A percentile compares a stretch with the other conserved stretches of the same genome.
phyloP scores from a whole-genome alignment of 2,329 filamentous ascomycete species.

The Calycina marina region DNA sequence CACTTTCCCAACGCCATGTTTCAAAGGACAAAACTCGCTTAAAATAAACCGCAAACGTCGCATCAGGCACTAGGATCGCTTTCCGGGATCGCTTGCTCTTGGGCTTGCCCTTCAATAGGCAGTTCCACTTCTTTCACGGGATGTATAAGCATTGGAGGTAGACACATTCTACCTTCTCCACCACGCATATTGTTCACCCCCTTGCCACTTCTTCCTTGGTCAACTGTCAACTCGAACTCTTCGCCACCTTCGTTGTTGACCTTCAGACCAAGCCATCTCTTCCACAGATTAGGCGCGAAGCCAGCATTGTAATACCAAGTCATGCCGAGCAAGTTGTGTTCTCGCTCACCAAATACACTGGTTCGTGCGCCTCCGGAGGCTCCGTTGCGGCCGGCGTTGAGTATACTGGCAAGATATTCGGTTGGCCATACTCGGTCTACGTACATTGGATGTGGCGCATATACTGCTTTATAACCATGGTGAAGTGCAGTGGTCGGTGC shows the following conservation, averaged over 20 bases:
- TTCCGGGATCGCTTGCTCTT: slow-evolving; percentile 14
- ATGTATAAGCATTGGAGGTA: slow-evolving; percentile 80
- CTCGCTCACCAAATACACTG: slow-evolving; percentile 66
- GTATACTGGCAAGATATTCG: slow-evolving; percentile 59
- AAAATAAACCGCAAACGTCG: no score
- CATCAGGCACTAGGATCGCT: slow-evolving; percentile 22
- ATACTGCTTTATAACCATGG: slow-evolving; percentile 86
- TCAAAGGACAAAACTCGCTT: no score
- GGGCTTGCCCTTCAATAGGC: slow-evolving; percentile 14
- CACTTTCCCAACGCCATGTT: no score
- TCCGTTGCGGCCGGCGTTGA: slow-evolving; percentile 67
- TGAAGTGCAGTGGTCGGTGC: slow-evolving; percentile 75
- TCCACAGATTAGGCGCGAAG: slow-evolving; percentile 70
- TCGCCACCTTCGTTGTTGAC: slow-evolving; percentile 70
- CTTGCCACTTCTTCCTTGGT: slow-evolving; percentile 27
- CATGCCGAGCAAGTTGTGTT: slow-evolving; percentile 77
- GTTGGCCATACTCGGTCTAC: slow-evolving; percentile 78
- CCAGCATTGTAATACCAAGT: slow-evolving; percentile 87
- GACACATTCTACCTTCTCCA: slow-evolving; percentile 75
- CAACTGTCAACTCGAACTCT: slow-evolving; percentile 49
- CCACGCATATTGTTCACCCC: slow-evolving; percentile 36
- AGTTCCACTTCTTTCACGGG: slow-evolving; percentile 67
- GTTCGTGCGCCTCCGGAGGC: slow-evolving; percentile 59
- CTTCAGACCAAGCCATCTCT: slow-evolving; percentile 70
- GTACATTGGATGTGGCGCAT: slow-evolving; percentile 77